Evolutionary conservation across 768 basidiomycete genomes (phyloP).

Genomic region (Hebeloma cylindrosporum): DNA sequence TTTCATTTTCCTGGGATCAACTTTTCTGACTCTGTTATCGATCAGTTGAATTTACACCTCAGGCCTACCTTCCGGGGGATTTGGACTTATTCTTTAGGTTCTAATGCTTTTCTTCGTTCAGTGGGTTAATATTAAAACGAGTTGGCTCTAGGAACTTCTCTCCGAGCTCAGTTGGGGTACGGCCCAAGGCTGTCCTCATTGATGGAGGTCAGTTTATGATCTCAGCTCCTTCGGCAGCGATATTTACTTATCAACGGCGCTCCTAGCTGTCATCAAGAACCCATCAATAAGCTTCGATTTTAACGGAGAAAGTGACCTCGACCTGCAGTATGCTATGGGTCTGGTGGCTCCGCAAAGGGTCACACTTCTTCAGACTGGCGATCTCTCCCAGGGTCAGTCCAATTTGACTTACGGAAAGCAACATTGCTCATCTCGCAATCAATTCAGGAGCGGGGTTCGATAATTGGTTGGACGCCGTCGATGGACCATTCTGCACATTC

Average conservation of each 20-base stretch:
- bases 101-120: background rate
- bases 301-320: constrained; percentile 60
- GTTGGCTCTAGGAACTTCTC: constrained; percentile 33
- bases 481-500: constrained; percentile 43
- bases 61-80: constrained; percentile 44
- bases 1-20: background rate
- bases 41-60: constrained; percentile 55
- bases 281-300: constrained; percentile 37
- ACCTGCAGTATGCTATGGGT: constrained; percentile 56
- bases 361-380: constrained; percentile 45
- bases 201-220: constrained; percentile 38
- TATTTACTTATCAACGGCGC: background rate
- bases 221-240: background rate
- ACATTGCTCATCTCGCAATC: background rate
- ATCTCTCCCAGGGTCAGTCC: constrained; percentile 36
- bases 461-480: constrained; percentile 48
- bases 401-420: background rate
- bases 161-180: constrained; percentile 33
- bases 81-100: constrained; percentile 43
- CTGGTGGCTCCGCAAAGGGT: constrained; percentile 39
- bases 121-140: background rate
- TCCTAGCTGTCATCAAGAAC: constrained; percentile 45
- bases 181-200: constrained; percentile 34
- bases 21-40: background rate
- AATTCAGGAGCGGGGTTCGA: constrained; percentile 43